These are phyloP conservation scores for Vanderwaltozyma verrucispora DNA, from an alignment of 805 yeast genomes.

Conservation along the genomic window DNA sequence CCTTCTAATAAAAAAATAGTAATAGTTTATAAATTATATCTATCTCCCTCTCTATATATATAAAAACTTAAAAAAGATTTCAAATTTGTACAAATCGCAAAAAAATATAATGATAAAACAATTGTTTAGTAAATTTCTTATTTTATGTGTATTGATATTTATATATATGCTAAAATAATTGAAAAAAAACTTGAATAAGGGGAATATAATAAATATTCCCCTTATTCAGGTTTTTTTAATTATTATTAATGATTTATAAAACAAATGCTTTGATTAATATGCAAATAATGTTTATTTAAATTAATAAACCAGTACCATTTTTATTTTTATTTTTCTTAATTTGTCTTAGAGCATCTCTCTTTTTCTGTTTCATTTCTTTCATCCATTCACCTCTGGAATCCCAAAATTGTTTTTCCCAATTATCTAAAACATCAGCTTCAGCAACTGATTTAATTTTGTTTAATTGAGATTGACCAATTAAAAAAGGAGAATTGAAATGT, in stretches of 20 bases:
- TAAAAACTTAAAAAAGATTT: background rate
- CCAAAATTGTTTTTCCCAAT: constrained; percentile 74
- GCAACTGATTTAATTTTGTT: constrained; percentile 35
- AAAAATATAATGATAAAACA: too few species aligned
- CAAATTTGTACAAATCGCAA: too few species aligned
- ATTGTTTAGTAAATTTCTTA: too few species aligned
- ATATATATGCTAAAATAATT: too few species aligned
- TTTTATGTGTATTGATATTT: too few species aligned
- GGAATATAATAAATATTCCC: too few species aligned
- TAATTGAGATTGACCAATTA: constrained; percentile 75
- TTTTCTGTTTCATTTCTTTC: constrained; percentile 61
- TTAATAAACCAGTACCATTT: constrained; percentile 6
- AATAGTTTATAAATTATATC: too few species aligned
- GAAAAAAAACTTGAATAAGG: too few species aligned
- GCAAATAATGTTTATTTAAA: constrained; percentile 1
- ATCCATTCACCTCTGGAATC: constrained; percentile 72
- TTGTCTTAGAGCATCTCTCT: constrained; percentile 61
- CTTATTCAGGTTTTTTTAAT: background rate
- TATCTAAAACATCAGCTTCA: constrained; percentile 29
- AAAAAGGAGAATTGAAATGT: constrained; percentile 77
- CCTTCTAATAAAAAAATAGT: background rate
- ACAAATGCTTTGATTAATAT: too few species aligned
- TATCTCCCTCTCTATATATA: too few species aligned
- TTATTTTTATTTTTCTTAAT: constrained; percentile 34
- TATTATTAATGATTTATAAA: too few species aligned